Evolutionary conservation across 805 yeast genomes (phyloP).

Genomic region (Jamesozyma lodderae): DNA sequence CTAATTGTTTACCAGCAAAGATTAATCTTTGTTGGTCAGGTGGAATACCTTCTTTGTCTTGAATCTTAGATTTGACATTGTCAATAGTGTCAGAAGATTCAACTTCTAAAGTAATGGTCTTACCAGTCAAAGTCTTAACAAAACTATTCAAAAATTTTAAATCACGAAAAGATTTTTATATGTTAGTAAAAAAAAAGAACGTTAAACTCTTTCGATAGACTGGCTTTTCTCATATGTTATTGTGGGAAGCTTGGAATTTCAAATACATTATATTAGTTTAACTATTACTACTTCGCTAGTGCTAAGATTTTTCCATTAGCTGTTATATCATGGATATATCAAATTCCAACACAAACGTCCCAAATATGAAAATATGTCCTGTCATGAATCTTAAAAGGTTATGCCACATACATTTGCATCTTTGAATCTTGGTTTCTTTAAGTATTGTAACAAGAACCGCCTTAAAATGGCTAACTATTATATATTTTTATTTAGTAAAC

Average conservation of each 20-base stretch:
- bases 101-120: conserved; percentile 94
- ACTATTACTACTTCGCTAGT: too few relatives aligned
- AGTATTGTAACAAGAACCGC: background rate
- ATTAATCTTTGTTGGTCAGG: conserved; percentile 64
- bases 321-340: too few relatives aligned
- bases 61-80: conserved; percentile 87
- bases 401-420: conserved; percentile 40
- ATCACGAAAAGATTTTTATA: background rate
- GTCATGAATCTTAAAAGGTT: too few relatives aligned
- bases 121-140: conserved; percentile 96
- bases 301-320: too few relatives aligned
- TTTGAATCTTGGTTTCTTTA: conserved; percentile 29
- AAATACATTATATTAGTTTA: too few relatives aligned
- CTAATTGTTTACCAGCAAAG: conserved; percentile 64
- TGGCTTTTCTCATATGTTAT: too few relatives aligned
- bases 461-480: conserved; percentile 21
- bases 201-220: too few relatives aligned
- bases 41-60: conserved; percentile 64
- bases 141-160: conserved; percentile 39
- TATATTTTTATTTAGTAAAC: too few relatives aligned
- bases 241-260: too few relatives aligned
- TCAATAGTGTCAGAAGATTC: conserved; percentile 96
- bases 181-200: conserved; percentile 1
- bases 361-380: too few relatives aligned
- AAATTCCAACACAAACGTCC: too few relatives aligned